Evolutionary conservation across 768 basidiomycete species (phyloP).

Genomic region (Tulasnella calospora): DNA sequence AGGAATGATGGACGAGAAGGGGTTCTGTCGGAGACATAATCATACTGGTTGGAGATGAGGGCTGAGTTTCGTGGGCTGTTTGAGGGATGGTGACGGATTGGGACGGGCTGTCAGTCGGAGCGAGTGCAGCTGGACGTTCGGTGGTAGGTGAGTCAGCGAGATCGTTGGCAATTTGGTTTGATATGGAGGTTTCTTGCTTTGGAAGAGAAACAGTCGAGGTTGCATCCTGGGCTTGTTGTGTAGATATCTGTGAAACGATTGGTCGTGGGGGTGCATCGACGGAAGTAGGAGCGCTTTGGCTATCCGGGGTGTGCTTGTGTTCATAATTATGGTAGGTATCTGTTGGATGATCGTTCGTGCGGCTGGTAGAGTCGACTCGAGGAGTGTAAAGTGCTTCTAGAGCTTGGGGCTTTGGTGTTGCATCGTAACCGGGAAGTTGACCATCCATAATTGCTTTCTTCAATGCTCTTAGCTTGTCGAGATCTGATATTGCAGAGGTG

Average conservation of each 20-base stretch:
- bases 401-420: conserved; percentile 6
- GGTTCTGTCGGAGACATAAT: background rate
- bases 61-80: background rate
- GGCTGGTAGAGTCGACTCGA: background rate
- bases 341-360: background rate
- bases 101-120: background rate
- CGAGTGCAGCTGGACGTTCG: background rate
- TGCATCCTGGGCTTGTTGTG: background rate
- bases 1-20: background rate
- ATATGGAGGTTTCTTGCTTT: background rate
- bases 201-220: background rate
- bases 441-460: conserved; percentile 18
- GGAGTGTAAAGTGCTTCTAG: conserved; percentile 13
- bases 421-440: background rate
- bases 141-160: background rate
- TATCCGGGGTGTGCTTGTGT: background rate
- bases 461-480: conserved; percentile 14
- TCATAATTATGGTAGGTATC: background rate
- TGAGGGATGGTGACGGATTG: background rate
- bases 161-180: background rate
- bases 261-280: background rate
- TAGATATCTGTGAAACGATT: background rate
- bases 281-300: background rate
- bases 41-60: background rate
- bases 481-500: background rate